phyloP scores from a whole-genome alignment of 208 protist genomes.

The Acanthamoeba sp. region DNA sequence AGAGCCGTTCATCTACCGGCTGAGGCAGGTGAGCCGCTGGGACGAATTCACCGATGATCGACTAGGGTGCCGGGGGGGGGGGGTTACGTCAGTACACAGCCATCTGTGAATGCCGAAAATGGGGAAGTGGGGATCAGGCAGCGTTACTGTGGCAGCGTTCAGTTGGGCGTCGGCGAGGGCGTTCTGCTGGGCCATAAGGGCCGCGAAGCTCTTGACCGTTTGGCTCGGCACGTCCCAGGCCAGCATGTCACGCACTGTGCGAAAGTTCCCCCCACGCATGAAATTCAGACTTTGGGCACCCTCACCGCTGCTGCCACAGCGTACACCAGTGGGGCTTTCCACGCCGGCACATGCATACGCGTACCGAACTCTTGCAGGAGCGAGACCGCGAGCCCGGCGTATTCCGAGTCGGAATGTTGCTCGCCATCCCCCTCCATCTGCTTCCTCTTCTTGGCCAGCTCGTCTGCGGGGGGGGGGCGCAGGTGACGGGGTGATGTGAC shows the following conservation, averaged over 20 bases:
- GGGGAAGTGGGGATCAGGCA: neutral
- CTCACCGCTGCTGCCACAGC: no score
- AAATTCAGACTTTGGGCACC: no score
- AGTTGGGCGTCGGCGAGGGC: neutral
- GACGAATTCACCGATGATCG: neutral
- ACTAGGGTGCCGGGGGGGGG: no score
- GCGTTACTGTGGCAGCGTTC: neutral
- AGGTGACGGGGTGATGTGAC: no score
- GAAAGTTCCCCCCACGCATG: no score
- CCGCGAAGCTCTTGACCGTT: neutral
- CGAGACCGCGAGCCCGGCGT: neutral
- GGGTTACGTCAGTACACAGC: no score
- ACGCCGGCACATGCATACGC: no score
- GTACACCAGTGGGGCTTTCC: no score
- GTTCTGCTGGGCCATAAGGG: slow-evolving; percentile 27
- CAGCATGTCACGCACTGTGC: slow-evolving; percentile 45
- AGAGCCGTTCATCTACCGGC: neutral
- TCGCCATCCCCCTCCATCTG: neutral
- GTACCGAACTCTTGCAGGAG: slow-evolving; percentile 53
- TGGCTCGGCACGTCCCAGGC: neutral
- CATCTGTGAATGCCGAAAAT: neutral
- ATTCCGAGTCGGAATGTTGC: neutral
- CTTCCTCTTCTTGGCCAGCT: slow-evolving; percentile 41
- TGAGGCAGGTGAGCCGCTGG: slow-evolving; percentile 1
- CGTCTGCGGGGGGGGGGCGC: neutral